Base-by-base conservation (phyloP, 176 grass and related monocot species). In the Saccharum officinarum region DNA sequence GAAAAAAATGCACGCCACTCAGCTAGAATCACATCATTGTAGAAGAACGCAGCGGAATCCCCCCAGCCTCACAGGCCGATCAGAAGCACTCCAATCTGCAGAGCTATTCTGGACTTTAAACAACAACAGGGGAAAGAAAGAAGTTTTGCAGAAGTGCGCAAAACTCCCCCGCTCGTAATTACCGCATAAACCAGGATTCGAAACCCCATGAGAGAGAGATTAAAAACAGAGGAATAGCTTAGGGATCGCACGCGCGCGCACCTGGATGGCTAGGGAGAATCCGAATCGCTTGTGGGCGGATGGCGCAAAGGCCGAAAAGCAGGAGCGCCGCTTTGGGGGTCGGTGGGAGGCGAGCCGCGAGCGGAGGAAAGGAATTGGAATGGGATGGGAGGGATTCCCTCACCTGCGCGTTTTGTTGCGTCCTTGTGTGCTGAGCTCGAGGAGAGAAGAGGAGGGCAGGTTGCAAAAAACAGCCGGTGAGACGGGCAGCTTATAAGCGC, bases 211-310 rank as follows among this genome's bases (percentile, higher is more conserved):
- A 6, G 0, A 9, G 4, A 31, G 37, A 44, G 83, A 78, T 70
- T 55, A 77, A 44, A 62, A 5, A 12, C 20, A 42, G 46, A 36
- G 61, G 41, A 65, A 23, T 12, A 44, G 36, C 15, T 13, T 11
- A 66, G 75, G 75, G 69, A 84, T 67, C 45, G 23, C 80, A 10
- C 80, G 80, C 67, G 13, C 46, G 41, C 65, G 46, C 81, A 87
- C 85, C 79, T 69, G 61, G 59, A 62, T 2, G 52, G 1, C 15
- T 45, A 9, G 31, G 80, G 65, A 28, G 81, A 84, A 67, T 57
- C 87, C 76, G 81, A 84, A 67, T 45, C 87, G 55, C 87, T 66
- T 65, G 59, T 44, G 10, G 36, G 78, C 69, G 23, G 78, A 34
- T 36, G 69, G 64, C 71, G 62, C 59, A 5, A 15, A 8, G 63